Base-by-base conservation (phyloP, 441 rosid genomes). In the Gossypium davidsonii region DNA sequence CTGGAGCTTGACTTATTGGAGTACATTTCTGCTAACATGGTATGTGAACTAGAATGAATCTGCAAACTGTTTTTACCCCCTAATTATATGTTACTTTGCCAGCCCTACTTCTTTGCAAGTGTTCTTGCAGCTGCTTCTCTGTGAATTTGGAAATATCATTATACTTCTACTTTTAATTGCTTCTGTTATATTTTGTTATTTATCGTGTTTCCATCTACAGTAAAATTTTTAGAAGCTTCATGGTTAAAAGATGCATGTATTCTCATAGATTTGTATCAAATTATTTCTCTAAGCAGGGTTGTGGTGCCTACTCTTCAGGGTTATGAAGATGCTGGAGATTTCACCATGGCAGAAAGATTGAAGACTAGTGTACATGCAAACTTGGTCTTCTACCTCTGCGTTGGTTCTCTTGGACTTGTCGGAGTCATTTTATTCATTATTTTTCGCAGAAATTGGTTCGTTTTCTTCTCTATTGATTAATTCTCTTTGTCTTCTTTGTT, bases 321-420 rank as follows among this genome's bases (percentile, higher is more conserved):
- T 82, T 89, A 80, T 79, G 94, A 91, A 91, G 96, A 89, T 86
- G 96, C 96, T 52, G 96, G 96, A 51, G 96, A 91, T 80, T 91
- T 91, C 77, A 89, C 90, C 9, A 69, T 89, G 73, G 79, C 83
- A 26, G 96, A 91, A 84, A 84, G 91, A 82, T 75, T 91, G 81
- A 86, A 77, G 88, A 91, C 91, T 42, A 91, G 96, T 62, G 56
- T 89, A 42, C 94, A 80, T 57, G 90, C 82, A 60, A 91, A 91
- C 85, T 81, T 91, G 71, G 83, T 86, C 68, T 91, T 91, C 80
- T 88, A 89, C 81, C 86, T 91, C 51, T 82, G 89, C 57, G 91
- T 91, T 67, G 94, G 96, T 79, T 84, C 84, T 61, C 74, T 87
- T 73, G 94, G 91, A 39, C 83, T 91, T 49, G 77, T 86, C 44